phyloP scores from a whole-genome alignment of 163 green algal species.

The Coccomyxa subellipsoidea region DNA sequence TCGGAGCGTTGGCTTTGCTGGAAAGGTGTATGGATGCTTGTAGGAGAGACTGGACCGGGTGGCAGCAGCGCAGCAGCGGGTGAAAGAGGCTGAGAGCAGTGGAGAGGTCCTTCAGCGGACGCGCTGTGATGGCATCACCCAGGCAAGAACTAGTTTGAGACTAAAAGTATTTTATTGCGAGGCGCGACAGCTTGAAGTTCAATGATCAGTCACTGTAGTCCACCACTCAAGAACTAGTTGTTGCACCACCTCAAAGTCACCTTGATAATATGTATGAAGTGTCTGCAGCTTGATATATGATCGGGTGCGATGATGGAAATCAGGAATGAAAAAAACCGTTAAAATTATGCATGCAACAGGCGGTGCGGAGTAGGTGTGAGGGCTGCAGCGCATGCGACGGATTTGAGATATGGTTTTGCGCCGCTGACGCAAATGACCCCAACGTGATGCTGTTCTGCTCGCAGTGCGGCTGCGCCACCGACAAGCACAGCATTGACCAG shows the following conservation, averaged over 20 bases:
- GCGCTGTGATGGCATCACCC: constrained; percentile 25
- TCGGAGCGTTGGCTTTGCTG: no score
- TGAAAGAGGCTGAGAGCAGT: constrained; percentile 6
- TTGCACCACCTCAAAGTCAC: no score
- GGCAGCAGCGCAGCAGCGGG: not conserved
- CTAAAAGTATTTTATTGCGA: no score
- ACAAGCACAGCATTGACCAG: constrained; percentile 28
- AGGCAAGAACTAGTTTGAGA: not conserved
- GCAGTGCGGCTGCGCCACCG: constrained; percentile 27
- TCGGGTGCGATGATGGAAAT: no score
- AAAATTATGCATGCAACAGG: no score
- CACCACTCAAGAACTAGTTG: no score
- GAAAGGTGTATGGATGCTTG: not conserved
- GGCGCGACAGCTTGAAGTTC: no score
- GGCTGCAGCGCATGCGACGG: constrained; percentile 21
- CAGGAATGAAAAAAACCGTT: no score
- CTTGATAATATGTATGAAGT: no score
- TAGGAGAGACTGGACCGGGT: not conserved
- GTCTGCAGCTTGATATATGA: no score
- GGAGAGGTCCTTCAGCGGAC: constrained; percentile 23
- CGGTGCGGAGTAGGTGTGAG: not conserved
- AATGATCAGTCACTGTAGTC: no score
- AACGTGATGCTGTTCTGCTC: constrained; percentile 42
- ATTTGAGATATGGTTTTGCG: constrained; percentile 23
- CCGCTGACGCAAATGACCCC: constrained; percentile 34